Evolutionary conservation across 169 alveolate genomes (phyloP), one percentile per base, ranked within the genome.

Genomic region (Plasmodium coatneyi): DNA sequence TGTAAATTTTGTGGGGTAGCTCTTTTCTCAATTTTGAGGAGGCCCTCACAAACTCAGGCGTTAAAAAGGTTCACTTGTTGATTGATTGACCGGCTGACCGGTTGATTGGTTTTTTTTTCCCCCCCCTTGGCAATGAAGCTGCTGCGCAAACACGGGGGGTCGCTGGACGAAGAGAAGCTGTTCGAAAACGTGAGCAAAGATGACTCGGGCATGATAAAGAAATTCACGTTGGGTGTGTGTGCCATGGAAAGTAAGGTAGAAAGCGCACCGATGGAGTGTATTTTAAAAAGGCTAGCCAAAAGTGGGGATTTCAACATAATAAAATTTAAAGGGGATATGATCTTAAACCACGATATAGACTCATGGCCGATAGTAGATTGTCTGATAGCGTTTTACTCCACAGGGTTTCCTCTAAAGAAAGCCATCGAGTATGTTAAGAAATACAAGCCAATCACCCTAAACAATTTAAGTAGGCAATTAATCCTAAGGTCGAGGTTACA

Each of bases 311-410:
- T 97, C 81, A 89, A 95, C 32, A 93, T 97, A 36, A 96, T 96
- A 89, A 96, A 97, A 56, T 98, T 98, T 93, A 95, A 96, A 72
- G 98, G 97, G 83, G 96, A 96, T 76, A 96, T 97, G 95, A 98
- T 98, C 19, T 90, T 98, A 54, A 92, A 96, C 56, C 95, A 90
- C 36, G 97, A 96, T 43, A 92, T 96, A 1, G 95, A 96, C 56
- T 93, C 94, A 14, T 98, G 99, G 99, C 99, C 99, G 6, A 87
- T 96, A 12, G 99, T 98, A 5, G 99, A 98, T 92, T 98, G 99
- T 28, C 95, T 98, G 19, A 97, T 98, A 22, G 97, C 99, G 19
- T 98, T 98, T 93, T 97, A 97, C 92, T 97, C 99, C 49, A 92
- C 96, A 30, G 98, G 98, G 30, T 98, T 98, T 89, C 99, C 99